Percentiles rank a stretch among this genome's conserved stretches.
Evolutionary conservation across 805 yeast species (phyloP).

Genomic region (Allodekkera sacchari): DNA sequence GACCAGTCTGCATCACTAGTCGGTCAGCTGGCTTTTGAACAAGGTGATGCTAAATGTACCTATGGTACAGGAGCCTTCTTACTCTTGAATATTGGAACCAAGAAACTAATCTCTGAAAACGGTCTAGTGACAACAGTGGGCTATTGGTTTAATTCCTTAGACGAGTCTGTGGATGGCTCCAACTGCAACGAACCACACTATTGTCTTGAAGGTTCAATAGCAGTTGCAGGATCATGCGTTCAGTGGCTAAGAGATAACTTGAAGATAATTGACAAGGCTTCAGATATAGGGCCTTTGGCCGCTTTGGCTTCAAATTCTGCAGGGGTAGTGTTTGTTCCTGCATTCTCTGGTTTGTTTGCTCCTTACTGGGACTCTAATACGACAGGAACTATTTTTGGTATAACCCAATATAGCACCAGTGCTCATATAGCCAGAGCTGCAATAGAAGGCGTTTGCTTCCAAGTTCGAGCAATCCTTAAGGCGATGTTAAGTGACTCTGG

Average conservation of each 20-base stretch:
- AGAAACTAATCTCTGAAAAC: conserved; percentile 60
- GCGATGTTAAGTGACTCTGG: conserved; percentile 81
- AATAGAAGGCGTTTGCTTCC: conserved; percentile 90
- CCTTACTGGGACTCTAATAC: conserved; percentile 95
- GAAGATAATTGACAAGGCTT: conserved; percentile 69
- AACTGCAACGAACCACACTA: conserved; percentile 55
- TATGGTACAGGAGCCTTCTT: conserved; percentile 95
- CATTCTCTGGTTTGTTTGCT: conserved; percentile 88
- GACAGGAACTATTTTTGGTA: conserved; percentile 86
- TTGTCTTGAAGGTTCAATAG: conserved; percentile 92
- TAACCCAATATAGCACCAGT: conserved; percentile 87
- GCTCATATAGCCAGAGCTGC: conserved; percentile 93
- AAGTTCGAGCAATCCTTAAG: conserved; percentile 80
- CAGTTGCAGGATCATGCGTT: conserved; percentile 91
- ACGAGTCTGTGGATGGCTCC: conserved; percentile 29
- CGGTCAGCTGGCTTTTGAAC: conserved; percentile 79
- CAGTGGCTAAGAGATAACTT: conserved; percentile 93
- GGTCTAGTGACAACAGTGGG: conserved; percentile 89
- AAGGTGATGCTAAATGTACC: conserved; percentile 89
- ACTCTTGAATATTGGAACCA: conserved; percentile 75
- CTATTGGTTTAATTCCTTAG: conserved; percentile 74
- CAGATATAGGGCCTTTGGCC: conserved; percentile 87
- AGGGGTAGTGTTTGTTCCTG: conserved; percentile 92
- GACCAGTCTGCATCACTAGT: conserved; percentile 92
- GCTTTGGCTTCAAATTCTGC: conserved; percentile 73